These are phyloP conservation scores for Komagataea norvegica DNA, from an alignment of 1,139 yeast species.

Conservation along the genomic window DNA sequence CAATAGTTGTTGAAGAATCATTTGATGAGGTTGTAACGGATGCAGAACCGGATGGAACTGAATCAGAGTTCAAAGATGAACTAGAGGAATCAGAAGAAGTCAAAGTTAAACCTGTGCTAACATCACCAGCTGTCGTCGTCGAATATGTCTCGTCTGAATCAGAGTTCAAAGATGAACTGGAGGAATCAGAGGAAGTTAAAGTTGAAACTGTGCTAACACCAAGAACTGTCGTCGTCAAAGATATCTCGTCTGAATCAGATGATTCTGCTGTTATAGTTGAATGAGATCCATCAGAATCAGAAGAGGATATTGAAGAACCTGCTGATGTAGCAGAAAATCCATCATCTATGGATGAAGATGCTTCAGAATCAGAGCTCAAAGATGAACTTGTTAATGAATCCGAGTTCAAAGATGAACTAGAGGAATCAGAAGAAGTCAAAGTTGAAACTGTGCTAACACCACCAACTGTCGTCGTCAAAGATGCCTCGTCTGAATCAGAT, in stretches of 20 bases:
- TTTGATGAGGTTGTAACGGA: too few relatives aligned
- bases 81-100: too few relatives aligned
- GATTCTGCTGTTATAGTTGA: neutral
- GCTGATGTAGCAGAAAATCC: neutral
- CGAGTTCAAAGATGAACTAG: neutral
- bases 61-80: neutral
- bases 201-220: too few relatives aligned
- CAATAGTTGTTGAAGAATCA: too few relatives aligned
- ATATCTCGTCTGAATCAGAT: neutral
- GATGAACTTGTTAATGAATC: neutral
- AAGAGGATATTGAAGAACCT: neutral
- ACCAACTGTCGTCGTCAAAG: neutral
- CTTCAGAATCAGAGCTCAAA: neutral
- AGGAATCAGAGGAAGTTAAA: too few relatives aligned
- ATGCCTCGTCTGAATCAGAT: neutral
- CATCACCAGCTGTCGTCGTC: too few relatives aligned
- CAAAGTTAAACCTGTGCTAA: too few relatives aligned
- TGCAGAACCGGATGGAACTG: too few relatives aligned
- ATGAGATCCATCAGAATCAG: neutral
- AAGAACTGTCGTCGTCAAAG: too few relatives aligned
- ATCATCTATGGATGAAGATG: neutral
- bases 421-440: neutral
- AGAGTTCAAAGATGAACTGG: neutral
- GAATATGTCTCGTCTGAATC: too few relatives aligned
- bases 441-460: too few relatives aligned